These are phyloP conservation scores for Acanthamoeba lenticulata DNA, from an alignment of 208 protist species.

Conservation along the genomic window DNA sequence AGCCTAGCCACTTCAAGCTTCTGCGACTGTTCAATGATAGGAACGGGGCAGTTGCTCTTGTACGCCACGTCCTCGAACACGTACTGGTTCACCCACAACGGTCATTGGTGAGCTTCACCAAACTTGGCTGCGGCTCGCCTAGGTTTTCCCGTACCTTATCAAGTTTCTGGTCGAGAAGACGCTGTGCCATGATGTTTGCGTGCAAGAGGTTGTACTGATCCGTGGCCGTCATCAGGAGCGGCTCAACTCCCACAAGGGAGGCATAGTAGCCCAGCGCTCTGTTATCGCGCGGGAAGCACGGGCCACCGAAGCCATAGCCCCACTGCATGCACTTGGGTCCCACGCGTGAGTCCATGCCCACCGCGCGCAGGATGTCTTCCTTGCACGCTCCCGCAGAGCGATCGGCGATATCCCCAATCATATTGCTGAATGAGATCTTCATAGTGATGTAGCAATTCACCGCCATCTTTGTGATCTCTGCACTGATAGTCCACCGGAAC, in stretches of 20 bases:
- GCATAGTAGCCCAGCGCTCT: slow-evolving; percentile 80
- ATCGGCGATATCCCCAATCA: slow-evolving; percentile 85
- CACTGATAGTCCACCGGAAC: no score
- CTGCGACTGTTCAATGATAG: slow-evolving; percentile 84
- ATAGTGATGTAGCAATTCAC: slow-evolving; percentile 87
- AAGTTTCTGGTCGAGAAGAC: slow-evolving; percentile 70
- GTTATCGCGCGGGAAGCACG: slow-evolving; percentile 86
- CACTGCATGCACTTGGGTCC: slow-evolving; percentile 84
- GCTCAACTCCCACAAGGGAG: slow-evolving; percentile 70
- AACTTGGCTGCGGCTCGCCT: no score
- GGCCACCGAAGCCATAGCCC: slow-evolving; percentile 84
- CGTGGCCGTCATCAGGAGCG: slow-evolving; percentile 79
- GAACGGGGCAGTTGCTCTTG: slow-evolving; percentile 80
- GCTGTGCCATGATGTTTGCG: slow-evolving; percentile 74
- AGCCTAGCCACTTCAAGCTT: slow-evolving; percentile 78
- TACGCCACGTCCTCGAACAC: slow-evolving; percentile 83
- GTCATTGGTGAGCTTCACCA: no score
- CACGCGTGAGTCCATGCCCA: slow-evolving; percentile 83
- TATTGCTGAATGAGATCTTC: slow-evolving; percentile 84
- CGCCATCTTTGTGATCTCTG: slow-evolving; percentile 82
- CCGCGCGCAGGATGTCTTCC: slow-evolving; percentile 80
- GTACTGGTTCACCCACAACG: slow-evolving; percentile 56
- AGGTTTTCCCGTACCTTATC: slow-evolving; percentile 25
- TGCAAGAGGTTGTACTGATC: slow-evolving; percentile 81
- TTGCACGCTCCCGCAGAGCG: slow-evolving; percentile 82